Percentiles rank a stretch among this genome's conserved stretches.
These are phyloP conservation scores for Coleophoma eucalyptorum DNA, from an alignment of 2,329 filamentous ascomycete genomes.

Conservation along the genomic window DNA sequence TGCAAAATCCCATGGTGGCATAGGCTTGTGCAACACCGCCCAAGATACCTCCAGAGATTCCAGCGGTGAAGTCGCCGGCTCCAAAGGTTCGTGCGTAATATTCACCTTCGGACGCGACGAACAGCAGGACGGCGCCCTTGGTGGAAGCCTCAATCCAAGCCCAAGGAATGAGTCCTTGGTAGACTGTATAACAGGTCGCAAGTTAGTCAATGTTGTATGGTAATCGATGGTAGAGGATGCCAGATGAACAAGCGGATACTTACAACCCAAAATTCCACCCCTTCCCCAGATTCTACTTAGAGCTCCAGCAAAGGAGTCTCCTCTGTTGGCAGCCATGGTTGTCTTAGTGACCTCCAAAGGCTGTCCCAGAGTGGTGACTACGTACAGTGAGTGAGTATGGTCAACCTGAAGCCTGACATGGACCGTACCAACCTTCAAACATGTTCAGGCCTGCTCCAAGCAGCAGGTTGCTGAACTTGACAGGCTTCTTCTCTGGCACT, in stretches of 20 bases:
- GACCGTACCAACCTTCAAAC: conserved; percentile 10
- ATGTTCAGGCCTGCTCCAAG: conserved; percentile 34
- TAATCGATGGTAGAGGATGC: background rate
- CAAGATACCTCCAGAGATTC: conserved; percentile 86
- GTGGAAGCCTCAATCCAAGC: conserved; percentile 99
- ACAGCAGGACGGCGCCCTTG: conserved; percentile 97
- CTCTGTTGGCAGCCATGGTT: conserved; percentile 96
- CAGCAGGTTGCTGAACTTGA: conserved; percentile 99
- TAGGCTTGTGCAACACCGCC: conserved; percentile 98
- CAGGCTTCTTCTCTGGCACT: conserved; percentile 89
- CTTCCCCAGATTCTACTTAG: conserved; percentile 88
- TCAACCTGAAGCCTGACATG: background rate
- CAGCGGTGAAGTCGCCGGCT: conserved; percentile 80
- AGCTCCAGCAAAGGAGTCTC: conserved; percentile 78
- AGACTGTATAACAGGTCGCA: conserved; percentile 58
- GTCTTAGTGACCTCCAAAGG: conserved; percentile 99
- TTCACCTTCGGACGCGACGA: conserved; percentile 97
- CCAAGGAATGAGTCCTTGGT: conserved; percentile 99
- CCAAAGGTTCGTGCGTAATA: conserved; percentile 84
- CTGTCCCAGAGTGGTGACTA: conserved; percentile 60
- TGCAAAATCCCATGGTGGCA: conserved; percentile 99
- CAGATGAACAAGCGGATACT: conserved; percentile 35
- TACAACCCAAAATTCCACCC: conserved; percentile 92
- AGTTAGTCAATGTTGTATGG: background rate
- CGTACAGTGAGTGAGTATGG: conserved; percentile 10